Percentiles rank a stretch among this genome's conserved stretches.
Conservation (phyloP, 441 rosid genomes). For the Adansonia gregorii region DNA sequence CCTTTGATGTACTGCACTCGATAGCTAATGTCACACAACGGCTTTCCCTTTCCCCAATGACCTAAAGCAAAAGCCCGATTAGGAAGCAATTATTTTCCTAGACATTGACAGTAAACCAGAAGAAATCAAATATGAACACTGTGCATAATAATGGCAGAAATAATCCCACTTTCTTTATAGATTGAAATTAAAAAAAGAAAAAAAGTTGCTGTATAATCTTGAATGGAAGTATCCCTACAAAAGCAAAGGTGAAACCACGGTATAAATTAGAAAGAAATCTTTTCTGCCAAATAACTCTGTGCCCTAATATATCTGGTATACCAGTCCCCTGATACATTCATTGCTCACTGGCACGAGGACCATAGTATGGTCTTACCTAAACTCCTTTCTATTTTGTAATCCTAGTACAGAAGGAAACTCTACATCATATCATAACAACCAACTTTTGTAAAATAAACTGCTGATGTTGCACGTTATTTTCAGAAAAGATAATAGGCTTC, state of each 20-base stretch:
- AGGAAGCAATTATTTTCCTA: constrained; percentile 13
- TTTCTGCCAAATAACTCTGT: neutral
- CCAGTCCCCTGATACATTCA: neutral
- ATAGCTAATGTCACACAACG: constrained; percentile 42
- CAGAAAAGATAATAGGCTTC: neutral
- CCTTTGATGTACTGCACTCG: constrained; percentile 36
- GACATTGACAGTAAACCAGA: neutral
- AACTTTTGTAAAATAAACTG: neutral
- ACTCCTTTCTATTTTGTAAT: neutral
- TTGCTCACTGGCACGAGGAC: neutral
- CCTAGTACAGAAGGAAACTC: neutral
- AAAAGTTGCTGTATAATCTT: neutral
- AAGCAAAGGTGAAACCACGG: neutral
- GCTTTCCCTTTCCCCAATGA: constrained; percentile 47
- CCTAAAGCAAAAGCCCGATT: constrained; percentile 43
- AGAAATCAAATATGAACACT: neutral
- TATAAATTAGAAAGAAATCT: neutral
- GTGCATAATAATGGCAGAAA: neutral
- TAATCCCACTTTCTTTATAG: neutral
- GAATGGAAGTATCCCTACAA: neutral
- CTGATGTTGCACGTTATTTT: neutral
- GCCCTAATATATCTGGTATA: neutral
- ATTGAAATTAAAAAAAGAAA: neutral
- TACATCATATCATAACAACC: neutral
- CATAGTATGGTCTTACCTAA: neutral